Conservation (phyloP, 805 yeast species). For the Ogataea henricii region DNA sequence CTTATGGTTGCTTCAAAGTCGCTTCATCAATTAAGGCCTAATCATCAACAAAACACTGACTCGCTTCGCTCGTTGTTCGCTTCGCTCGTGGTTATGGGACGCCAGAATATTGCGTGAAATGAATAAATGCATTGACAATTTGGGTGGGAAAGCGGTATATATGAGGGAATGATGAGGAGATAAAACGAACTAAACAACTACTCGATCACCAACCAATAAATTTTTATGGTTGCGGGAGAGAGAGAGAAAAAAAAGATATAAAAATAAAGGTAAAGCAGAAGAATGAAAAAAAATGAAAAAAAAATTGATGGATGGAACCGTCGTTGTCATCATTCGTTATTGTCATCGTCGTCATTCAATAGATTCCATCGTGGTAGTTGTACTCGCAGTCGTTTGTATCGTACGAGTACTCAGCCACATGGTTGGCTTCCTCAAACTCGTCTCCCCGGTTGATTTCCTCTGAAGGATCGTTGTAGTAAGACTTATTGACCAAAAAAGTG, state of each 20-base stretch:
- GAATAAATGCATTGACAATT: conserved; percentile 1
- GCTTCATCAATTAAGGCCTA: no score
- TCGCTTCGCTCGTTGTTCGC: neutral
- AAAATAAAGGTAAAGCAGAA: neutral
- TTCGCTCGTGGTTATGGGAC: no score
- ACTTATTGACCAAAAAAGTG: conserved; percentile 44
- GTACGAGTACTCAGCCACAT: conserved; percentile 21
- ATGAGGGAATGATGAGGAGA: neutral
- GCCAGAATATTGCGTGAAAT: neutral
- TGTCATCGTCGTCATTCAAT: conserved; percentile 7
- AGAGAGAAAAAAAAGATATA: no score
- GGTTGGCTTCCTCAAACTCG: conserved; percentile 20
- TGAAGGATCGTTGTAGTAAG: conserved; percentile 38
- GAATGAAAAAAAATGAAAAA: neutral
- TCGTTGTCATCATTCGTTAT: neutral
- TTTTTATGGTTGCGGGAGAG: no score
- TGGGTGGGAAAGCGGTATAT: conserved; percentile 4
- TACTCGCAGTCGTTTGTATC: conserved; percentile 22
- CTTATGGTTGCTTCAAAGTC: no score
- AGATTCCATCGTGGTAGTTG: conserved; percentile 22
- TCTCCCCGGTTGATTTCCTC: conserved; percentile 26
- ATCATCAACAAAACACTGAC: no score
- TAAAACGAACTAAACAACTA: neutral
- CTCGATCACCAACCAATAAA: no score
- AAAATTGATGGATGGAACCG: neutral